These are phyloP conservation scores for Nigrospora oryzae DNA, from an alignment of 2,329 filamentous ascomycete species.

Conservation along the genomic window DNA sequence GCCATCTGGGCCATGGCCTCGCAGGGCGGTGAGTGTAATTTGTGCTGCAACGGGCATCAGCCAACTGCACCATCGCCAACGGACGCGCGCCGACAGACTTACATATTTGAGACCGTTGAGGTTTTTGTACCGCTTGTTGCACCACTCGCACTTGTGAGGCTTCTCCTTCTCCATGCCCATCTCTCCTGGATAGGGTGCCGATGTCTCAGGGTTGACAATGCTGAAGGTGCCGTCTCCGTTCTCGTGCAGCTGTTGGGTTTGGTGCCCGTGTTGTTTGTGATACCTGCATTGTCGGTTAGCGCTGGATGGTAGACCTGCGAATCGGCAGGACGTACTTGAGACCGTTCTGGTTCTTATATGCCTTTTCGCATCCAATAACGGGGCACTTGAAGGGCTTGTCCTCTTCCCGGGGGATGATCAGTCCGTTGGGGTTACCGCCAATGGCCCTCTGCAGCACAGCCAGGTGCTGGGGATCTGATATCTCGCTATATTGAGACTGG, in stretches of 20 bases:
- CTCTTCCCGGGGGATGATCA: constrained; percentile 70
- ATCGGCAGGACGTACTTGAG: constrained; percentile 63
- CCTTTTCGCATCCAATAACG: constrained; percentile 97
- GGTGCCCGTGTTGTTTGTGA: constrained; percentile 80
- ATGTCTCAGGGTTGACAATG: constrained; percentile 94
- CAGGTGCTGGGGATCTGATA: constrained; percentile 60
- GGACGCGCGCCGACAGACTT: constrained; percentile 21
- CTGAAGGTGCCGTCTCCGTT: constrained; percentile 97
- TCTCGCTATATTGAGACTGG: constrained; percentile 65
- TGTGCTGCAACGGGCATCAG: constrained; percentile 45
- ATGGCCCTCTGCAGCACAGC: constrained; percentile 42
- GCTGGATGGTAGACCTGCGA: not conserved
- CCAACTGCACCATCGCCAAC: not conserved
- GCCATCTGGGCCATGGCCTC: constrained; percentile 66
- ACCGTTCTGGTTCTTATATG: constrained; percentile 99
- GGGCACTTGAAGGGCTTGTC: constrained; percentile 97
- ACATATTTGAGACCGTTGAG: constrained; percentile 95
- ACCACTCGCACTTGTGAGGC: constrained; percentile 93
- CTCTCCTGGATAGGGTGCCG: constrained; percentile 87
- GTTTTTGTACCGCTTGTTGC: constrained; percentile 98
- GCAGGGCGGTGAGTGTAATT: constrained; percentile 78
- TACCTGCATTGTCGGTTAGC: constrained; percentile 38
- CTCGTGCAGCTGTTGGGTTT: constrained; percentile 92
- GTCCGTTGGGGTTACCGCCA: constrained; percentile 35
- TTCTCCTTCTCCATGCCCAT: constrained; percentile 99